Percentiles rank a stretch among this genome's conserved stretches.
phyloP scores from a whole-genome alignment of 495 filamentous ascomycete species.

The Podospora sp. region DNA sequence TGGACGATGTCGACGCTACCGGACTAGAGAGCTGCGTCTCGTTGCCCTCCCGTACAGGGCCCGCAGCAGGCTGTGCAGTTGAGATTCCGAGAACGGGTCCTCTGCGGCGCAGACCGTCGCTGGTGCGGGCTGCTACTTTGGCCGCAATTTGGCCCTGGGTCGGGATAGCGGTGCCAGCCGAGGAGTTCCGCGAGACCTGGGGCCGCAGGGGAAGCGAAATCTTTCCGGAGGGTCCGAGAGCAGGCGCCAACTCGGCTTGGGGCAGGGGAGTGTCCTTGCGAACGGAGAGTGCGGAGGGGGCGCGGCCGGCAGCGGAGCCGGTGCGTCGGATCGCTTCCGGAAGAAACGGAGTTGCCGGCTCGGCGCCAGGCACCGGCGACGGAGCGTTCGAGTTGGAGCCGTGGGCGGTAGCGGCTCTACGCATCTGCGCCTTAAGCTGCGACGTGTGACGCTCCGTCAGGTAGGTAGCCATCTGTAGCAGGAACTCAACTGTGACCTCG shows the following conservation, averaged over 20 bases:
- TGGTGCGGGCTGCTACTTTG: slow-evolving; percentile 13
- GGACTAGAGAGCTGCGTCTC: slow-evolving; percentile 37
- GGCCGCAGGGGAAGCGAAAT: slow-evolving; percentile 39
- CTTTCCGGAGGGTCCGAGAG: slow-evolving; percentile 36
- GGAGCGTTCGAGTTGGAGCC: slow-evolving; percentile 48
- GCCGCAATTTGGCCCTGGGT: slow-evolving; percentile 34
- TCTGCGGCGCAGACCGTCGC: slow-evolving; percentile 33
- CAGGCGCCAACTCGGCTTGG: slow-evolving; percentile 47
- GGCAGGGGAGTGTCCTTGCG: slow-evolving; percentile 63
- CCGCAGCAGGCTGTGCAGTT: neutral
- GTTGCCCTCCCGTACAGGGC: slow-evolving; percentile 30
- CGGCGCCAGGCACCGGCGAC: slow-evolving; percentile 54
- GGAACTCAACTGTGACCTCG: slow-evolving; percentile 77
- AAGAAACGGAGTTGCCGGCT: slow-evolving; percentile 42
- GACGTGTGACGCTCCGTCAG: slow-evolving; percentile 89
- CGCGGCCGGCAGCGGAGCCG: slow-evolving; percentile 60
- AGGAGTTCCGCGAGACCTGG: slow-evolving; percentile 58
- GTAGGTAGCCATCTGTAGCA: slow-evolving; percentile 93
- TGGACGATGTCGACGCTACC: slow-evolving; percentile 37
- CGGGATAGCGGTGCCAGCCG: slow-evolving; percentile 57
- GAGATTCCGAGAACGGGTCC: slow-evolving; percentile 40
- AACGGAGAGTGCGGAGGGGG: slow-evolving; percentile 64
- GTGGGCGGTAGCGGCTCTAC: slow-evolving; percentile 60
- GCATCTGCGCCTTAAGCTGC: slow-evolving; percentile 88
- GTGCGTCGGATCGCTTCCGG: slow-evolving; percentile 62